Conservation (phyloP, 2,329 filamentous ascomycete genomes). For the Alternaria sp. region DNA sequence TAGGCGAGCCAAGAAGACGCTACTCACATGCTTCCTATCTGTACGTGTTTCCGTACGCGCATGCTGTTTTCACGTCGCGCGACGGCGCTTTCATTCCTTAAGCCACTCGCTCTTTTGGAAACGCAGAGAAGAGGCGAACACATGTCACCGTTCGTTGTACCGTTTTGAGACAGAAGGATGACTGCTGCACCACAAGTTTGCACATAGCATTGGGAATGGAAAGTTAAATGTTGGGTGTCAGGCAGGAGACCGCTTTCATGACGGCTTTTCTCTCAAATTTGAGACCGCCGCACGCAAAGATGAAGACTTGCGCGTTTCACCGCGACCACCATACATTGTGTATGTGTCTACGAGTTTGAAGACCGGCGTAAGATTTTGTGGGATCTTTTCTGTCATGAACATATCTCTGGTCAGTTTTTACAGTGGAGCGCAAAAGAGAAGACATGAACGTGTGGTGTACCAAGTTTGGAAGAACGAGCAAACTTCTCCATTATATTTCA, state of each 20-base stretch:
- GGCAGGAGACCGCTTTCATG: background rate
- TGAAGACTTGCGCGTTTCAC: background rate
- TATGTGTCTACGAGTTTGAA: accelerated
- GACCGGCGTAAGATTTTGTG: background rate
- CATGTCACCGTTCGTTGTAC: no score
- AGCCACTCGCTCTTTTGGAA: no score
- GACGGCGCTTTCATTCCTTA: background rate
- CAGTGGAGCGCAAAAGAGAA: no score
- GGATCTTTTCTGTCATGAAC: accelerated
- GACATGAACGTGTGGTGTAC: no score
- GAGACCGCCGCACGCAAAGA: background rate
- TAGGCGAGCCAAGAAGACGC: background rate
- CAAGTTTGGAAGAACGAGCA: background rate
- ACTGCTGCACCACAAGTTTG: background rate
- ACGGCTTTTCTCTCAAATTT: no score
- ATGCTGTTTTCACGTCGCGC: background rate
- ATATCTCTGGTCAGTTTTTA: no score
- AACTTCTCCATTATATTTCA: no score
- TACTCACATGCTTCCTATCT: no score
- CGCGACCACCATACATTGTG: background rate
- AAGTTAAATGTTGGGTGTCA: background rate
- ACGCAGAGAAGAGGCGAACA: no score
- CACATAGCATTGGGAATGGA: background rate
- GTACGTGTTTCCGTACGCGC: background rate
- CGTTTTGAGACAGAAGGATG: background rate